Evolutionary conservation across 306 rosid species (phyloP).

Genomic region (Alnus glutinosa): DNA sequence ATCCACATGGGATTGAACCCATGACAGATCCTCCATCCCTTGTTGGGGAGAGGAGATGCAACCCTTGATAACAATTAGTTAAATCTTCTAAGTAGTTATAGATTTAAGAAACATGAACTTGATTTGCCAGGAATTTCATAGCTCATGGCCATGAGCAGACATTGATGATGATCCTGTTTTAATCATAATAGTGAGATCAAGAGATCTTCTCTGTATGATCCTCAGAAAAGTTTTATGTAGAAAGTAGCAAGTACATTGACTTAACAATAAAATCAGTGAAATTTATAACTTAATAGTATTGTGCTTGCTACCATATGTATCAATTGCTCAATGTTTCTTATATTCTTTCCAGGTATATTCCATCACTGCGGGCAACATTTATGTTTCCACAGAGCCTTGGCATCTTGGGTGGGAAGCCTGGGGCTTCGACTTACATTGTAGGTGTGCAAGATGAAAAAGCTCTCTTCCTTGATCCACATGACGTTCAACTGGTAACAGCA

Average conservation of each 20-base stretch:
- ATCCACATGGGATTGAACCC: background rate
- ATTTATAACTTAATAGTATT: background rate
- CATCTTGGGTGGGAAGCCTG: constrained; percentile 91
- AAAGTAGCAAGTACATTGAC: background rate
- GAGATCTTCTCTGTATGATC: background rate
- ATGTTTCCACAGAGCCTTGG: constrained; percentile 95
- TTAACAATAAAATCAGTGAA: background rate
- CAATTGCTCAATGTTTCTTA: constrained; percentile 22
- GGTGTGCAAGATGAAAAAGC: constrained; percentile 93
- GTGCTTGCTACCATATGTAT: background rate
- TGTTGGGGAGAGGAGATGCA: background rate
- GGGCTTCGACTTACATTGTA: constrained; percentile 86
- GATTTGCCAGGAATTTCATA: background rate
- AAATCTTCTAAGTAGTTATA: background rate
- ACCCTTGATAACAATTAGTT: background rate
- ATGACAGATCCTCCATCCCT: background rate
- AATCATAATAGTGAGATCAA: background rate
- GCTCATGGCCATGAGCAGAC: background rate
- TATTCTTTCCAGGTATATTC: constrained; percentile 71
- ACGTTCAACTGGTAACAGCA: constrained; percentile 64
- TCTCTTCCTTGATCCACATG: constrained; percentile 95
- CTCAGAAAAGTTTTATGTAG: background rate
- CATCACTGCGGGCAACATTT: constrained; percentile 74
- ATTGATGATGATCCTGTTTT: background rate
- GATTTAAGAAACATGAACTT: background rate